Base-by-base conservation (phyloP, 2,329 filamentous ascomycete species). In the Penicillium corylophilum region DNA sequence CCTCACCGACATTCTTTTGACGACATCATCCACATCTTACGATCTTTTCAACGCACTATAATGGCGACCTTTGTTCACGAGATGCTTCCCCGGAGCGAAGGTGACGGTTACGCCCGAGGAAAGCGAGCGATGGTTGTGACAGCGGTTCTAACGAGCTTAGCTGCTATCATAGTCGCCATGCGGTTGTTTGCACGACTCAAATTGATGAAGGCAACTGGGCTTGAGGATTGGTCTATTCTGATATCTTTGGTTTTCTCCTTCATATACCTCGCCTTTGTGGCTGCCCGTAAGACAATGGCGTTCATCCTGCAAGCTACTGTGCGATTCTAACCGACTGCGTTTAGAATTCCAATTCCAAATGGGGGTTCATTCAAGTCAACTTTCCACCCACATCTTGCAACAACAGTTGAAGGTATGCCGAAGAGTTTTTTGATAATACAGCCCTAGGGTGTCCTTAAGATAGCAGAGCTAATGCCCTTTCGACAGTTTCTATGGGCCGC, bases 191-290 rank as follows among this genome's bases (percentile, higher is more conserved):
- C 66, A 12, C 57, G 67, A 33, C 28, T 63, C 15, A 60, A 64
- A 1, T 43, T 70, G 48, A 63, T 69, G 57, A 69, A 68, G 41
- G 47, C 61, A n/a, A 67, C 59, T 26, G 67, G 66, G n/a, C 64
- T 61, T n/a, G 67, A 70, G 47, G 67, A 70, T 48, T 68, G 61
- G 59, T 60, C 57, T n/a, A 66, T 70, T 50, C 13, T 68, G 5
- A 43, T 55, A 16, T 61, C 67, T 43, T 26, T 68, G 55, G 61
- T 54, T 2, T 59, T 67, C 33, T 59, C 66, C 5, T 50, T 67
- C 18, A 48, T 61, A 7, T 70, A 70, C 23, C 57, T 69, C 6
- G 62, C 56, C 8, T 52, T 68, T 5, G 66, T 69, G 39, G 59
- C 50, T 56, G 61, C 58, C 15, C 56, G 67, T 68, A 56, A 46